Evolutionary conservation across 2,329 filamentous ascomycete genomes (phyloP).

Genomic region (Colletotrichum agaves): DNA sequence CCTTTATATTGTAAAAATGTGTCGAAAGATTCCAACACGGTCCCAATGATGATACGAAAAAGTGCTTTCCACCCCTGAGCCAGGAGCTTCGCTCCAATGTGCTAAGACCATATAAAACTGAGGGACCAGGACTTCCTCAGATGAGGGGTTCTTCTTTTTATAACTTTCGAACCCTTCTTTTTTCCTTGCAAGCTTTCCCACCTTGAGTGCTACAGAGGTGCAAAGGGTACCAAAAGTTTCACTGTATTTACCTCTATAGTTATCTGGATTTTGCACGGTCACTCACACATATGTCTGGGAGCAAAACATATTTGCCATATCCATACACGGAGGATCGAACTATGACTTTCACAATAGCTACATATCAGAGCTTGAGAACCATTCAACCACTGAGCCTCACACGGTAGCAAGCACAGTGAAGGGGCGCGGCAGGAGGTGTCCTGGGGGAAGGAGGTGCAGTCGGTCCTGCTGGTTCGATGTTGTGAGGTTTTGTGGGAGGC

Average conservation of each 20-base stretch:
- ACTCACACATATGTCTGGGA: background rate
- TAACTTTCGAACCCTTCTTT: background rate
- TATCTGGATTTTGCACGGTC: background rate
- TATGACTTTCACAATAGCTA: background rate
- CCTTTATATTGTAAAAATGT: no score
- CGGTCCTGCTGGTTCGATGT: background rate
- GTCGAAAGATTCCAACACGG: no score
- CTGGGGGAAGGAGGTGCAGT: background rate
- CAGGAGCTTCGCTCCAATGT: background rate
- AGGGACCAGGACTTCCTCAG: background rate
- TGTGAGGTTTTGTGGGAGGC: background rate
- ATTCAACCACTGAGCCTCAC: background rate
- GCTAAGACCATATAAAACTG: no score
- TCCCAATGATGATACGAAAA: no score
- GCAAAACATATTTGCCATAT: background rate
- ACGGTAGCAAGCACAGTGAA: background rate
- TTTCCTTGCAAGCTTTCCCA: background rate
- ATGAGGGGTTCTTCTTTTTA: background rate
- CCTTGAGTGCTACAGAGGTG: background rate
- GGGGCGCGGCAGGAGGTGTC: background rate
- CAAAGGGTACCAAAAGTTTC: background rate
- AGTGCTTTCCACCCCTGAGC: no score
- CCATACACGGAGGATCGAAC: constrained; percentile 1
- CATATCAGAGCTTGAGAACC: background rate
- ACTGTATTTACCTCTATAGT: background rate